Percentiles rank a stretch among this genome's conserved stretches.
Conservation (phyloP, 192 early-diverging fungal species). For the Radiomyces spectabilis region DNA sequence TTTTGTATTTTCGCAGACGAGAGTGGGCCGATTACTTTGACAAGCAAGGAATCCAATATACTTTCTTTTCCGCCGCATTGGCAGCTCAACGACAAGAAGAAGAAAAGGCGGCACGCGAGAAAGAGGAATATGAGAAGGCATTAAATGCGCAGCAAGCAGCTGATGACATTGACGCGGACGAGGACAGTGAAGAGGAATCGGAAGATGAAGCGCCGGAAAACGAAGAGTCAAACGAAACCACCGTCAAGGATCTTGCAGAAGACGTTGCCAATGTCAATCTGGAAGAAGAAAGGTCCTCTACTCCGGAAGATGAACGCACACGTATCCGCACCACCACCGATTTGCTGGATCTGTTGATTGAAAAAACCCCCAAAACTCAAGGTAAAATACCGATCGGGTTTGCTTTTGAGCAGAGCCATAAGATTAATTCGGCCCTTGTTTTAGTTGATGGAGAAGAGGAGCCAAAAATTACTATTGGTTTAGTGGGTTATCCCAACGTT, state of each 20-base stretch:
- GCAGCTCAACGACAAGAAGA: slow-evolving; percentile 73
- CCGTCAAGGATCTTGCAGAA: slow-evolving; percentile 14
- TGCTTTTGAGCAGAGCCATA: background rate
- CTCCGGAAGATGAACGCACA: slow-evolving; percentile 36
- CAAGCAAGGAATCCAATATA: slow-evolving; percentile 68
- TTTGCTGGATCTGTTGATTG: slow-evolving; percentile 41
- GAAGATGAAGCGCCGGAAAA: slow-evolving; percentile 21
- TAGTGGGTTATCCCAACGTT: slow-evolving; percentile 99
- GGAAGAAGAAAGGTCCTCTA: slow-evolving; percentile 29
- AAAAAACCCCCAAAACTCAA: slow-evolving; percentile 36
- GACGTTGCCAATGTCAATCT: slow-evolving; percentile 23
- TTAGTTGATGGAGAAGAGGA: background rate
- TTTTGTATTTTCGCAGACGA: slow-evolving; percentile 22
- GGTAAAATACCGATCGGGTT: slow-evolving; percentile 12
- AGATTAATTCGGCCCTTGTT: no score
- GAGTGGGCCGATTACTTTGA: slow-evolving; percentile 92
- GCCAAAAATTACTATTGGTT: slow-evolving; percentile 70
- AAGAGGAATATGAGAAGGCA: slow-evolving; percentile 37
- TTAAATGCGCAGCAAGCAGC: slow-evolving; percentile 26
- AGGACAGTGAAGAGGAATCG: slow-evolving; percentile 18
- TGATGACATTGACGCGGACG: slow-evolving; percentile 18
- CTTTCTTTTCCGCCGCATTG: slow-evolving; percentile 91
- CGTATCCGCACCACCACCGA: slow-evolving; percentile 45
- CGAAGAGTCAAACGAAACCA: slow-evolving; percentile 19
- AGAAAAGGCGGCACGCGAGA: slow-evolving; percentile 43